Evolutionary conservation across 305 asterid species (phyloP).

Genomic region (Salvia sclarea): DNA sequence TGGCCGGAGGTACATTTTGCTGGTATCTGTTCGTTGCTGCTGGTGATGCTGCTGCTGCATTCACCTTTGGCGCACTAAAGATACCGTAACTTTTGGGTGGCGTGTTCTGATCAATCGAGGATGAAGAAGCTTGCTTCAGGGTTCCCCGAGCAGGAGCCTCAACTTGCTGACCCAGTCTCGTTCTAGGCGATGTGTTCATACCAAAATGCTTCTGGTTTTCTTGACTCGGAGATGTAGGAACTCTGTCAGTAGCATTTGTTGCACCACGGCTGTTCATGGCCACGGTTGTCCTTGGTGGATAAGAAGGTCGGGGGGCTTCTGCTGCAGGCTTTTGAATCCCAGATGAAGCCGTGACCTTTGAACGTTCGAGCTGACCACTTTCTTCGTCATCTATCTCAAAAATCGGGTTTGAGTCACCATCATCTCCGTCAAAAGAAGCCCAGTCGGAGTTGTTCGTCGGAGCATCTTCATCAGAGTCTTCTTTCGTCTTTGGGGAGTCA

Average conservation of each 20-base stretch:
- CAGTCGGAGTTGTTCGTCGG: conserved; percentile 32
- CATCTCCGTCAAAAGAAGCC: conserved; percentile 36
- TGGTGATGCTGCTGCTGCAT: conserved; percentile 22
- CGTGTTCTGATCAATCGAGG: conserved; percentile 32
- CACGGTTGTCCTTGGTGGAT: conserved; percentile 29
- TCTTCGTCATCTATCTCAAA: conserved; percentile 37
- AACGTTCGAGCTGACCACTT: conserved; percentile 22
- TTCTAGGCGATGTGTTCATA: conserved; percentile 30
- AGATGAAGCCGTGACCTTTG: conserved; percentile 28
- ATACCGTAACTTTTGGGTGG: conserved; percentile 54
- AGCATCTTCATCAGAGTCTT: conserved; percentile 39
- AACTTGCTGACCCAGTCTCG: conserved; percentile 30
- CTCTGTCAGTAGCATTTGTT: conserved; percentile 29
- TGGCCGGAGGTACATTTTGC: conserved; percentile 43
- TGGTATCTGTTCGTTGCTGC: conserved; percentile 56
- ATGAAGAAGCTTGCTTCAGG: conserved; percentile 38
- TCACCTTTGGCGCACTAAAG: conserved; percentile 41
- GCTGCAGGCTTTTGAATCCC: conserved; percentile 21
- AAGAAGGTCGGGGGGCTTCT: conserved; percentile 30
- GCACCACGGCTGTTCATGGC: conserved; percentile 22
- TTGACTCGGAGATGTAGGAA: conserved; percentile 25
- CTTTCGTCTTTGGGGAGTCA: conserved; percentile 30
- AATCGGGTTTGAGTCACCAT: conserved; percentile 27
- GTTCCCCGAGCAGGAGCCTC: conserved; percentile 24
- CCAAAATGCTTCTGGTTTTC: conserved; percentile 36